Evolutionary conservation across 2,329 filamentous ascomycete genomes (phyloP).

Genomic region (Phaeosphaeriaceae sp.): DNA sequence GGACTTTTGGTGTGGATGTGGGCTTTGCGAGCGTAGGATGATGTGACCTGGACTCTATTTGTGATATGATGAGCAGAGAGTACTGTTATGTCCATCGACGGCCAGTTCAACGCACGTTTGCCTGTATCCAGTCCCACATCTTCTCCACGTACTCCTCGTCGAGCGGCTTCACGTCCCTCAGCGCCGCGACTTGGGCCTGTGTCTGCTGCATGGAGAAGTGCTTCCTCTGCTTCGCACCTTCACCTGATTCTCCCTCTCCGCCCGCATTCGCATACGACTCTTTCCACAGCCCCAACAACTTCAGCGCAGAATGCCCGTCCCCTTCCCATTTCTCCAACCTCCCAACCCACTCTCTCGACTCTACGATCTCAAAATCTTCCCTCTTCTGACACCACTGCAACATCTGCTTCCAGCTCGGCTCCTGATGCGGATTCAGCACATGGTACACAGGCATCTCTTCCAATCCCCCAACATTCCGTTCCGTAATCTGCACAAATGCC

Average conservation of each 20-base stretch:
- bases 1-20: too few relatives aligned
- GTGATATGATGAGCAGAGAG: too few relatives aligned
- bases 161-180: conserved; percentile 48
- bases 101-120: conserved; percentile 8
- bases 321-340: conserved; percentile 45
- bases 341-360: conserved; percentile 52
- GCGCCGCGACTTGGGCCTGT: conserved; percentile 10
- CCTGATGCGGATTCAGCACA: conserved; percentile 55
- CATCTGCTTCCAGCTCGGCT: conserved; percentile 56
- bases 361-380: conserved; percentile 51
- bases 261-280: conserved; percentile 43
- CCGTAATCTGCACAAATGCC: conserved; percentile 55
- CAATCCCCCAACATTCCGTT: conserved; percentile 4
- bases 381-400: conserved; percentile 53
- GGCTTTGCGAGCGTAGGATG: too few relatives aligned
- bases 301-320: conserved; percentile 53
- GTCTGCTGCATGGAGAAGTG: conserved; percentile 32
- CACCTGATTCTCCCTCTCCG: not conserved
- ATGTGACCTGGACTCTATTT: too few relatives aligned
- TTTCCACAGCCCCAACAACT: conserved; percentile 60
- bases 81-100: too few relatives aligned
- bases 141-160: conserved; percentile 51
- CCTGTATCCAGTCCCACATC: conserved; percentile 49
- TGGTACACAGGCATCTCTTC: conserved; percentile 52
- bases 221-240: conserved; percentile 5